Base-by-base conservation (phyloP, 2,329 filamentous ascomycete species). In the Iodosphaeria phyllophila region DNA sequence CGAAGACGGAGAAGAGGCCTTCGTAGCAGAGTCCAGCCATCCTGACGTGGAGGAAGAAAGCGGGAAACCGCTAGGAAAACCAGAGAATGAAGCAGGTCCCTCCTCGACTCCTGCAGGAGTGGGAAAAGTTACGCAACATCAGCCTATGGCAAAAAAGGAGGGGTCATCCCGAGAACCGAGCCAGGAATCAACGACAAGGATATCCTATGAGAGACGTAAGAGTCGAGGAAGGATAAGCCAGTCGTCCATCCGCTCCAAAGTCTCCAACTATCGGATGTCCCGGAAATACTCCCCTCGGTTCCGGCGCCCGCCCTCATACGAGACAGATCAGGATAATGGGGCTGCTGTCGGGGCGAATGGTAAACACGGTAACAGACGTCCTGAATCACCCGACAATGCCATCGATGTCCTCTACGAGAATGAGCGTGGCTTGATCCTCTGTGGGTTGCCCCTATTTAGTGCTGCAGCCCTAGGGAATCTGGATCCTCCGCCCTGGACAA, bases 361-460 rank as follows among this genome's bases (percentile, higher is more conserved):
- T 13, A 28, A 21, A 8, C 25, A 22, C 3, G 34, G 16, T n/a
- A 24, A 26, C 3, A 26, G 23, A 2, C 25, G 24, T n/a, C 24
- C 27, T 9, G 40, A 36, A 30, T 31, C 48, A 29, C 51, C 42
- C 32, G 60, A 53, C 43, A 56, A 58, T 3, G 73, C 66, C 15
- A 70, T 95, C 31, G 89, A 98, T 34, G 66, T 95, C 5, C 58
- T 98, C 0, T 95, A 92, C 48, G 89, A 98, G 47, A 98, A 98
- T 42, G 79, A 98, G 52, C 68, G 89, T 29, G 89, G 89, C 8
- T 73, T 70, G 19, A 92, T 93, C 42, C 58, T 92, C 32, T 95
- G 86, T 40, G 86, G 89, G 15, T 65, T 83, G 8, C 74, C 84
- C 0, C 62, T 91, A n/a, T 98, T 93, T 55, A 92, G 84, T 1